Conservation (phyloP, 768 basidiomycete genomes). For the Melanogaster broomeanus region DNA sequence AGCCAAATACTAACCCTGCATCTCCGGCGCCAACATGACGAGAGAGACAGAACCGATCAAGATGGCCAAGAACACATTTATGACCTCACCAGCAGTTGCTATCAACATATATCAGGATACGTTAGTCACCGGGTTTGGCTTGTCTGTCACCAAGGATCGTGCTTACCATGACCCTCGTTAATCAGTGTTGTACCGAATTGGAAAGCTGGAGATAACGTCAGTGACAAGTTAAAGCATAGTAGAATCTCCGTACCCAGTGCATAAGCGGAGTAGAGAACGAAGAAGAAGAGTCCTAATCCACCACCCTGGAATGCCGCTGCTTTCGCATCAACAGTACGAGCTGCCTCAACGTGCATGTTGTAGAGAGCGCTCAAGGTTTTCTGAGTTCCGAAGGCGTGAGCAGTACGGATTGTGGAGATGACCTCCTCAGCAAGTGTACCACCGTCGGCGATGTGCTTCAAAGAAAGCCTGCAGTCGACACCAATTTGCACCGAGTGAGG, state of each 20-base stretch:
- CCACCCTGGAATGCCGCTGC: conserved; percentile 61
- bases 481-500: conserved; percentile 2
- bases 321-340: conserved; percentile 56
- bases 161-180: conserved; percentile 52
- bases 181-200: conserved; percentile 88
- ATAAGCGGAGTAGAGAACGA: conserved; percentile 77
- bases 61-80: conserved; percentile 84
- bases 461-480: conserved; percentile 48
- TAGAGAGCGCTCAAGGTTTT: conserved; percentile 63
- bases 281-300: conserved; percentile 76
- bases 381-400: conserved; percentile 90
- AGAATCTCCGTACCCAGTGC: conserved; percentile 52
- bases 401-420: conserved; percentile 87
- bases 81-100: conserved; percentile 70
- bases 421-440: conserved; percentile 92
- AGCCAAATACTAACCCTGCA: conserved; percentile 59
- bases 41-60: conserved; percentile 91
- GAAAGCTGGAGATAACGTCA: conserved; percentile 57
- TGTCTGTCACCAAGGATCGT: background rate
- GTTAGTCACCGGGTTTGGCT: background rate
- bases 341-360: conserved; percentile 55
- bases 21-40: conserved; percentile 81
- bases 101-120: too few species aligned
- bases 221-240: background rate
- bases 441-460: conserved; percentile 75